A percentile compares a stretch with the other conserved stretches of the same genome.
Evolutionary conservation across 108 stramenopile genomes (phyloP).

Genomic region (Cyclotella atomus): DNA sequence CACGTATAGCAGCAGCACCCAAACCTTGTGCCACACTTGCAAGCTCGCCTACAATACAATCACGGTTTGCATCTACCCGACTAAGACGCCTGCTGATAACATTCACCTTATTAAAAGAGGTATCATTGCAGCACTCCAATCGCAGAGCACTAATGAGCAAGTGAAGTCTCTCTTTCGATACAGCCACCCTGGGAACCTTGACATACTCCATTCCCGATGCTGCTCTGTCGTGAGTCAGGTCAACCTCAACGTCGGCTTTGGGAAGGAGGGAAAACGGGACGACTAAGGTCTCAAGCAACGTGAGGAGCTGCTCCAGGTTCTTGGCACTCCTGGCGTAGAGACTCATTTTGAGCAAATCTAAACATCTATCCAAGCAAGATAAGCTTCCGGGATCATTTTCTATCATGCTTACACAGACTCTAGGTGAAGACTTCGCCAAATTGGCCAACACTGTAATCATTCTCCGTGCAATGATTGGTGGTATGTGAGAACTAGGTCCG

Average conservation of each 20-base stretch:
- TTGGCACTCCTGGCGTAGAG: constrained; percentile 69
- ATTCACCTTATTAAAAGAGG: constrained; percentile 78
- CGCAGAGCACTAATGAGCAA: constrained; percentile 73
- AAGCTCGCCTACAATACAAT: constrained; percentile 51
- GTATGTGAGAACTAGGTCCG: constrained; percentile 58
- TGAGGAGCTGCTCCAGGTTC: constrained; percentile 81
- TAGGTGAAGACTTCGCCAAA: constrained; percentile 70
- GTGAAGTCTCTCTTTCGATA: constrained; percentile 68
- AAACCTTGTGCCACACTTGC: constrained; percentile 74
- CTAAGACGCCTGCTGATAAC: constrained; percentile 73
- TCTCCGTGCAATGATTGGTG: constrained; percentile 78
- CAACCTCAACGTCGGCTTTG: constrained; percentile 60
- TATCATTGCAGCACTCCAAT: constrained; percentile 81
- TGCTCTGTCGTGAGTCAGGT: constrained; percentile 57
- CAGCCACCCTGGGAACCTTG: constrained; percentile 68
- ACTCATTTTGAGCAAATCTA: constrained; percentile 73
- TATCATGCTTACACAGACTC: constrained; percentile 65
- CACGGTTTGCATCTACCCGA: constrained; percentile 65
- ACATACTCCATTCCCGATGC: constrained; percentile 74
- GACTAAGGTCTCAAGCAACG: constrained; percentile 69
- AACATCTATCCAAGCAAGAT: constrained; percentile 64
- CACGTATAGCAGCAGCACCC: constrained; percentile 73
- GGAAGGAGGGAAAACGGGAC: constrained; percentile 81
- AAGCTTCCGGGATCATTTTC: neutral
- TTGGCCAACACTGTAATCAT: constrained; percentile 63